A percentile compares a stretch with the other conserved stretches of the same genome.
These are phyloP conservation scores for Zopfochytrium polystomum DNA, from an alignment of 371 early-diverging fungal genomes.

Conservation along the genomic window DNA sequence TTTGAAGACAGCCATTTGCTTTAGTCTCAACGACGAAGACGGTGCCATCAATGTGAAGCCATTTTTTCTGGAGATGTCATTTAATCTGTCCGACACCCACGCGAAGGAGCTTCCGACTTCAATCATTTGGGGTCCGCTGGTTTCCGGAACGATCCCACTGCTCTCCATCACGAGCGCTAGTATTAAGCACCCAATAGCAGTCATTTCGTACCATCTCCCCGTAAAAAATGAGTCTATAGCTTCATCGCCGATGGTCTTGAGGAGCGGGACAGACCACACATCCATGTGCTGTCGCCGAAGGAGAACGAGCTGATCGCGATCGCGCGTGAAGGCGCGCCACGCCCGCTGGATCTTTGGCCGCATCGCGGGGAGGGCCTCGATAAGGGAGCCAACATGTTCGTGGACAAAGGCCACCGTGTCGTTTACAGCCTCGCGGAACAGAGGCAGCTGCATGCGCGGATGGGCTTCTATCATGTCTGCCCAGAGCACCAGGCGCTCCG, in stretches of 20 bases:
- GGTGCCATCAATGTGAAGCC: constrained; percentile 9
- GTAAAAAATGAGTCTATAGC: constrained; percentile 10
- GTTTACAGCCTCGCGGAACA: too few relatives aligned
- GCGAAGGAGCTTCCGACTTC: too few relatives aligned
- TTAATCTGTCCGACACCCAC: neutral
- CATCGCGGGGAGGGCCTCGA: too few relatives aligned
- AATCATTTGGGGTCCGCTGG: neutral
- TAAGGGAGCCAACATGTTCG: too few relatives aligned
- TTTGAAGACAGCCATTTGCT: constrained; percentile 8
- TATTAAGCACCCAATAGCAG: constrained; percentile 1
- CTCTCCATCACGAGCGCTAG: constrained; percentile 1
- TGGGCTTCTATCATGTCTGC: too few relatives aligned
- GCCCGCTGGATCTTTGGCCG: too few relatives aligned
- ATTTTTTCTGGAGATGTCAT: neutral
- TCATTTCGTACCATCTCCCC: constrained; percentile 16
- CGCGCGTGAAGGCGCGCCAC: too few relatives aligned
- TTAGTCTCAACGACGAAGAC: neutral
- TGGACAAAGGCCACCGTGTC: too few relatives aligned
- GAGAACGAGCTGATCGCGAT: too few relatives aligned
- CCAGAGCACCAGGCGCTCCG: too few relatives aligned
- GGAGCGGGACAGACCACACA: constrained; percentile 2
- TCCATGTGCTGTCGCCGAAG: constrained; percentile 3
- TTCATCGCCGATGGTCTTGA: constrained; percentile 7
- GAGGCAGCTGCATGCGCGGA: too few relatives aligned
- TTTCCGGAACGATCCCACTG: neutral